Conservation (phyloP, 305 asterid species). For the Solanum hybrid region DNA sequence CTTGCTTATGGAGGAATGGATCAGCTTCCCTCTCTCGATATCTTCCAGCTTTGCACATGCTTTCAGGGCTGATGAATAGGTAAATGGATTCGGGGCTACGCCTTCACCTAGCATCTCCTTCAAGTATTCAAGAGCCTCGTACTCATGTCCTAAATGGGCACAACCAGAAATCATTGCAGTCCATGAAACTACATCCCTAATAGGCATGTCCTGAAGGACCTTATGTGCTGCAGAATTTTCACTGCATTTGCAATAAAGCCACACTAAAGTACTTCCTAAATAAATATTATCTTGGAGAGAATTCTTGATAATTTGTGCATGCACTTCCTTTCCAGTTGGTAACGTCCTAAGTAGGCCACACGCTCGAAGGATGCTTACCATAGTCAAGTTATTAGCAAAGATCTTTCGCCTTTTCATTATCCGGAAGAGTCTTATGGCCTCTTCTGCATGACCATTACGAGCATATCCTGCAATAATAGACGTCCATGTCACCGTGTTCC, state of each 20-base stretch:
- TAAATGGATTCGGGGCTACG: slow-evolving; percentile 64
- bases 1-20: slow-evolving; percentile 66
- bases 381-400: slow-evolving; percentile 42
- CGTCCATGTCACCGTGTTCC: slow-evolving; percentile 65
- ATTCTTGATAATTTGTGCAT: slow-evolving; percentile 36
- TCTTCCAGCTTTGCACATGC: slow-evolving; percentile 67
- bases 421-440: slow-evolving; percentile 45
- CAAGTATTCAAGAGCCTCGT: slow-evolving; percentile 73
- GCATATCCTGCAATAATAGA: slow-evolving; percentile 80
- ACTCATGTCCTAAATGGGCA: slow-evolving; percentile 60
- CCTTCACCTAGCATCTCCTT: slow-evolving; percentile 82
- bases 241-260: slow-evolving; percentile 73
- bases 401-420: slow-evolving; percentile 54
- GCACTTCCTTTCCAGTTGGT: slow-evolving; percentile 18
- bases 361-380: slow-evolving; percentile 68
- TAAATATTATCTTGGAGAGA: slow-evolving; percentile 31
- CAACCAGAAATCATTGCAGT: slow-evolving; percentile 87
- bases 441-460: slow-evolving; percentile 62
- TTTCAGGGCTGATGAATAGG: slow-evolving; percentile 72
- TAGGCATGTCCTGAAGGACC: slow-evolving; percentile 53
- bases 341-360: slow-evolving; percentile 59
- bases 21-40: slow-evolving; percentile 48
- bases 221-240: slow-evolving; percentile 55
- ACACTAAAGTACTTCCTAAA: slow-evolving; percentile 65
- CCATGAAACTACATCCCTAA: slow-evolving; percentile 87